Percentiles rank a stretch among this genome's conserved stretches.
These are phyloP conservation scores for Polygonum aviculare DNA, from an alignment of 148 eudicot species.

Conservation along the genomic window DNA sequence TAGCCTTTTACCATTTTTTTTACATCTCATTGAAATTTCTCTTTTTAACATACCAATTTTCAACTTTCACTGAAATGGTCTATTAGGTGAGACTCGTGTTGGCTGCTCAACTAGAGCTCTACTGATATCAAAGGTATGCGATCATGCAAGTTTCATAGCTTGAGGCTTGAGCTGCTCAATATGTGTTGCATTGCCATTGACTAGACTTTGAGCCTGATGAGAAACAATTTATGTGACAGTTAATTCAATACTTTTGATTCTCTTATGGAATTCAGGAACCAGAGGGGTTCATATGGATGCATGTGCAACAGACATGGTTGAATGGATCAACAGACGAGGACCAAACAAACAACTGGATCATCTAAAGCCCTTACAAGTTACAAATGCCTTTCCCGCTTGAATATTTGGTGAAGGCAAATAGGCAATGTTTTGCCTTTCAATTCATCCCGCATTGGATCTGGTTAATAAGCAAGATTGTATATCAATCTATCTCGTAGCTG, in stretches of 20 bases:
- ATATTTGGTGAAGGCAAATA: neutral
- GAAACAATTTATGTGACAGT: neutral
- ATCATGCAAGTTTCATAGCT: neutral
- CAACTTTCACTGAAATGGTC: conserved; percentile 1
- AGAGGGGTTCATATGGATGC: conserved; percentile 8
- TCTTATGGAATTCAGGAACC: conserved; percentile 4
- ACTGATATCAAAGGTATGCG: conserved; percentile 7
- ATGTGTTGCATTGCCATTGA: neutral
- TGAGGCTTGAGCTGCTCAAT: neutral
- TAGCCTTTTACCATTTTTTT: neutral
- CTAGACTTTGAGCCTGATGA: neutral
- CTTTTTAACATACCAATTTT: neutral
- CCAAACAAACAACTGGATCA: neutral
- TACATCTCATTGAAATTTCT: no score
- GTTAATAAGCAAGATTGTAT: neutral
- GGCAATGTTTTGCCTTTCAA: neutral
- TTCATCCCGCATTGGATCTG: neutral
- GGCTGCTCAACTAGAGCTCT: conserved; percentile 4
- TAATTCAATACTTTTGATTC: neutral
- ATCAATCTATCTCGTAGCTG: neutral
- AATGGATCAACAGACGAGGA: neutral
- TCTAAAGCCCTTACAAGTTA: neutral
- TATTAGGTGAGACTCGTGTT: neutral
- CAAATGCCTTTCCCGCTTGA: neutral
- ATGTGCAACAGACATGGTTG: conserved; percentile 8